Percentiles rank a stretch among this genome's conserved stretches.
These are phyloP conservation scores for Antrodiella citrinella DNA, from an alignment of 768 basidiomycete species.

Conservation along the genomic window DNA sequence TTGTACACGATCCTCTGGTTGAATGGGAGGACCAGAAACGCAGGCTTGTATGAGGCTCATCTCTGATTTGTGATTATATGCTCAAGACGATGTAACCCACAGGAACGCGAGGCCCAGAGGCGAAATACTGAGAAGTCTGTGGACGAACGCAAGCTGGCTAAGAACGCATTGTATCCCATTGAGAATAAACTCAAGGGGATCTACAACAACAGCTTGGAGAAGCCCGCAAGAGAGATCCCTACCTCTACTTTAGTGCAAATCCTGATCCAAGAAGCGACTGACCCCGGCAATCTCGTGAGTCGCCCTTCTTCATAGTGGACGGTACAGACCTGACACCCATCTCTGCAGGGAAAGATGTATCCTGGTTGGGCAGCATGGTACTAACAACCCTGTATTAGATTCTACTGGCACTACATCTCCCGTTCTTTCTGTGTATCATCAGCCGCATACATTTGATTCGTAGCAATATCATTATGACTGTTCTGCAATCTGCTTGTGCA, in stretches of 20 bases:
- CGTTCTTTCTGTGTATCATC: neutral
- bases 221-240: slow-evolving; percentile 33
- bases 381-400: slow-evolving; percentile 22
- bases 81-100: neutral
- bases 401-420: neutral
- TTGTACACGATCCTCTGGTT: slow-evolving; percentile 92
- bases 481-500: slow-evolving; percentile 47
- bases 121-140: slow-evolving; percentile 13
- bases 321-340: slow-evolving; percentile 8
- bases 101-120: slow-evolving; percentile 3
- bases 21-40: slow-evolving; percentile 89
- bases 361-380: slow-evolving; percentile 85
- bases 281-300: slow-evolving; percentile 59
- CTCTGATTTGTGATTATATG: neutral
- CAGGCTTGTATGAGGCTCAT: slow-evolving; percentile 38
- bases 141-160: slow-evolving; percentile 61
- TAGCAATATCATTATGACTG: slow-evolving; percentile 2
- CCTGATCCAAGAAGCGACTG: slow-evolving; percentile 84
- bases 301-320: neutral
- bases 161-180: slow-evolving; percentile 72
- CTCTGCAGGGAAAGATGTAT: slow-evolving; percentile 78
- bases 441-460: neutral
- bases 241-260: slow-evolving; percentile 87
- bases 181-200: slow-evolving; percentile 75
- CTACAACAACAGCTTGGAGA: slow-evolving; percentile 40